phyloP scores from a whole-genome alignment of 768 basidiomycete genomes.

The Tephrocybe rancida region DNA sequence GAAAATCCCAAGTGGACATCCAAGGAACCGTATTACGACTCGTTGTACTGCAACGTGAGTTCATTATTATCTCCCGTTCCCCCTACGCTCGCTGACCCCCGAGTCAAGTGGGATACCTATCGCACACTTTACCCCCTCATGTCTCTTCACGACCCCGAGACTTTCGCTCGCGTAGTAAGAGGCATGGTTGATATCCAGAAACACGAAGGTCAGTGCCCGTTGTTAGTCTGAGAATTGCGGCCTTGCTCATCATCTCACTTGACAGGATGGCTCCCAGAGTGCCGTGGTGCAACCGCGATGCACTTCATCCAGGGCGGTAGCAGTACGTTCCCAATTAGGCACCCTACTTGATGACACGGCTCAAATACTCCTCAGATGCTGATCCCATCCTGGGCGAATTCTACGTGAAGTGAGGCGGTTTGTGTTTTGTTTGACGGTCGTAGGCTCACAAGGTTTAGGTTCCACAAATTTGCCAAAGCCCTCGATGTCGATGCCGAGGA shows the following conservation, averaged over 20 bases:
- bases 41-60: conserved; percentile 68
- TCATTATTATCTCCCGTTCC: background rate
- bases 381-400: conserved; percentile 69
- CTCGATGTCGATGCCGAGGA: conserved; percentile 50
- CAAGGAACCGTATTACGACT: conserved; percentile 66
- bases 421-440: background rate
- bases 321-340: conserved; percentile 38
- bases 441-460: conserved; percentile 34
- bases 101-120: conserved; percentile 63
- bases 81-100: background rate
- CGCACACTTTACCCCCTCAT: conserved; percentile 63
- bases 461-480: conserved; percentile 46
- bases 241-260: background rate
- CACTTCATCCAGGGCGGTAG: conserved; percentile 64
- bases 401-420: conserved; percentile 53
- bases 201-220: conserved; percentile 52
- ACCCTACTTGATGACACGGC: background rate
- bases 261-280: conserved; percentile 68
- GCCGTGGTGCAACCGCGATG: conserved; percentile 54
- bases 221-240: background rate
- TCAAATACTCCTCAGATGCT: conserved; percentile 43
- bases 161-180: conserved; percentile 59
- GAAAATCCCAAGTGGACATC: conserved; percentile 70
- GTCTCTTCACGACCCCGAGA: conserved; percentile 63
- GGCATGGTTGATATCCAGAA: conserved; percentile 71